A percentile compares a stretch with the other conserved stretches of the same genome.
Evolutionary conservation across 768 basidiomycete genomes (phyloP).

Genomic region (Russula sp.): DNA sequence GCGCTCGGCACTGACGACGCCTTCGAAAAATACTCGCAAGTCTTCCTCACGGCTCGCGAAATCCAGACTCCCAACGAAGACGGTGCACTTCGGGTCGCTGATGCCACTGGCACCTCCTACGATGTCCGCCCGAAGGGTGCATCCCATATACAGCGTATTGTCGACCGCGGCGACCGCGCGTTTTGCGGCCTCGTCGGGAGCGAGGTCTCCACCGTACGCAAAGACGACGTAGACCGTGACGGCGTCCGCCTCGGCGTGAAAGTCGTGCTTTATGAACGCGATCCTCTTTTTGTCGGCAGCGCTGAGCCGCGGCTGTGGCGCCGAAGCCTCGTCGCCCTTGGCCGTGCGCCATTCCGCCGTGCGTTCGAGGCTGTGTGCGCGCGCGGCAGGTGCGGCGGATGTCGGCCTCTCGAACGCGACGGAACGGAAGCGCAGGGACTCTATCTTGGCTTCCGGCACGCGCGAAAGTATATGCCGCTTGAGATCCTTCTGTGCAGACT

Average conservation of each 20-base stretch:
- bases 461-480: constrained; percentile 67
- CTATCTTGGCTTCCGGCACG: constrained; percentile 73
- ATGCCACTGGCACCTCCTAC: constrained; percentile 34
- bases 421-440: constrained; percentile 90
- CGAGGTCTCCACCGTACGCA: constrained; percentile 59
- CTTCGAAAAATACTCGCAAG: constrained; percentile 80
- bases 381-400: constrained; percentile 30
- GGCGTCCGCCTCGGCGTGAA: constrained; percentile 68
- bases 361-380: constrained; percentile 51
- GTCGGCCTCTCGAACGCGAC: constrained; percentile 85
- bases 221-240: constrained; percentile 92
- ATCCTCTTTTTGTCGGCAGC: constrained; percentile 87
- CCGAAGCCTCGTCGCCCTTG: constrained; percentile 31
- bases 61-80: constrained; percentile 92
- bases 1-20: constrained; percentile 58
- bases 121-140: constrained; percentile 72
- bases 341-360: constrained; percentile 49
- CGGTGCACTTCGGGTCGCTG: constrained; percentile 68
- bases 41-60: constrained; percentile 91
- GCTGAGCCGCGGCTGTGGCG: constrained; percentile 42
- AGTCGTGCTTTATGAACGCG: constrained; percentile 88
- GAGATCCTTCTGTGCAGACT: constrained; percentile 73
- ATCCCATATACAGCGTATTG: constrained; percentile 65
- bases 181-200: constrained; percentile 65
- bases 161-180: constrained; percentile 54